Evolutionary conservation across 306 rosid genomes (phyloP), one percentile per base, ranked within the genome.

Genomic region (Castanea sativa): DNA sequence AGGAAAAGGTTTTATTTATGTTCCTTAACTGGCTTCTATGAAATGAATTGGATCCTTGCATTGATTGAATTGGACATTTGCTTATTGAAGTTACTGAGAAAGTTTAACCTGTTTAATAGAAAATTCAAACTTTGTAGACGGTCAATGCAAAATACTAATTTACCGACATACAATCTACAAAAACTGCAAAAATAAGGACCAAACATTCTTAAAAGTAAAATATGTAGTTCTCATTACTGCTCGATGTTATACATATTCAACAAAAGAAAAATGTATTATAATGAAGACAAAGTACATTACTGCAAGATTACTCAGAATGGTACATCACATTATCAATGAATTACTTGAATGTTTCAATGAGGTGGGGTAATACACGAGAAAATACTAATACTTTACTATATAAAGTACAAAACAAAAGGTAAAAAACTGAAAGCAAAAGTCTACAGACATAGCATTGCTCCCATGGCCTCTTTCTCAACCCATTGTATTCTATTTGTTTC

Each of bases 341-440:
- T 33, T 12, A 35, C 8, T 60, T 51, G 38, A 61, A 43, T 56
- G 78, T 38, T 63, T 19, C 43, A 76, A 70, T 20, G 63, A 15
- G 41, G 29, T 33, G 29, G 29, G 12, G 13, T 8, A 33, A 75
- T 57, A 35, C 18, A n/a, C 9, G 29, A 80, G 72, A 53, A 74
- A 55, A 25, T 25, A 25, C 27, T 25, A 19, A 19, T 30, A 77
- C 82, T 58, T 25, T 67, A 41, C 80, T 45, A n/a, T 78, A 51
- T 76, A 80, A 79, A 61, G 75, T 71, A 83, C 71, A 29, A 74
- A 55, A 56, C 69, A 68, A 68, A 77, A 53, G 15, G 79, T 82
- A 23, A n/a, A 73, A 82, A 80, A 67, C 79, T 51, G 82, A 77
- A 73, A 69, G 83, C 80, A 84, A 87, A 86, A 83, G 51, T 71